Evolutionary conservation across 1,139 yeast genomes (phyloP).

Genomic region (Saccharomycopsis phalli): DNA sequence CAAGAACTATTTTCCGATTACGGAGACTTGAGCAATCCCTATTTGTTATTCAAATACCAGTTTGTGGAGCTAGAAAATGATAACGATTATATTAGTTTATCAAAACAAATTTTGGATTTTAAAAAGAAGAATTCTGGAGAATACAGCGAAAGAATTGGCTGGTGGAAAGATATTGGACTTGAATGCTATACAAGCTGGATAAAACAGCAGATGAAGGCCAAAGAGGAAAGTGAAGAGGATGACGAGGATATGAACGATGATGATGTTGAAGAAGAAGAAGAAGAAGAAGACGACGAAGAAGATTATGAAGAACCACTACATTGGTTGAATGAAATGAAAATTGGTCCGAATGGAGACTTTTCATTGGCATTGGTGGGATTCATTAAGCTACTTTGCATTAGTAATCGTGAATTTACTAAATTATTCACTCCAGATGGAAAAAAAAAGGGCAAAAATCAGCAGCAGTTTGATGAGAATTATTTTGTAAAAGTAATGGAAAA

Average conservation of each 20-base stretch:
- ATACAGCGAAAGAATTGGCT: slow-evolving; percentile 39
- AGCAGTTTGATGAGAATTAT: neutral
- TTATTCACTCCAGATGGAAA: slow-evolving; percentile 6
- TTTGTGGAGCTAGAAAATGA: slow-evolving; percentile 51
- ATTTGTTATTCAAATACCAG: slow-evolving; percentile 66
- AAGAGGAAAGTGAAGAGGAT: slow-evolving; percentile 21
- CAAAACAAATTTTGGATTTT: slow-evolving; percentile 40
- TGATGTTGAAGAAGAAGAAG: slow-evolving; percentile 10
- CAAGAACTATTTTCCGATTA: slow-evolving; percentile 69
- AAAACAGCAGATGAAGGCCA: slow-evolving; percentile 23
- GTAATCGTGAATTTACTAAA: slow-evolving; percentile 4
- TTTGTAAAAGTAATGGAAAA: slow-evolving; percentile 6
- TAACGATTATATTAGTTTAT: slow-evolving; percentile 50
- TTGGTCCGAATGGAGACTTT: neutral
- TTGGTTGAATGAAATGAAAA: slow-evolving; percentile 5
- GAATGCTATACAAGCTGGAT: slow-evolving; percentile 28
- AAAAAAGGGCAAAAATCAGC: slow-evolving; percentile 4
- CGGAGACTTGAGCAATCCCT: slow-evolving; percentile 62
- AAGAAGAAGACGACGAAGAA: slow-evolving; percentile 10
- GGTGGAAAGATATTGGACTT: slow-evolving; percentile 57
- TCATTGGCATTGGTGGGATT: slow-evolving; percentile 6
- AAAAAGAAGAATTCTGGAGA: slow-evolving; percentile 32
- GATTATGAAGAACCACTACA: too few relatives aligned
- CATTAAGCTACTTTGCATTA: slow-evolving; percentile 5
- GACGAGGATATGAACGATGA: slow-evolving; percentile 20